Base-by-base conservation (phyloP, 805 yeast genomes). In the Kuraishia molischiana region DNA sequence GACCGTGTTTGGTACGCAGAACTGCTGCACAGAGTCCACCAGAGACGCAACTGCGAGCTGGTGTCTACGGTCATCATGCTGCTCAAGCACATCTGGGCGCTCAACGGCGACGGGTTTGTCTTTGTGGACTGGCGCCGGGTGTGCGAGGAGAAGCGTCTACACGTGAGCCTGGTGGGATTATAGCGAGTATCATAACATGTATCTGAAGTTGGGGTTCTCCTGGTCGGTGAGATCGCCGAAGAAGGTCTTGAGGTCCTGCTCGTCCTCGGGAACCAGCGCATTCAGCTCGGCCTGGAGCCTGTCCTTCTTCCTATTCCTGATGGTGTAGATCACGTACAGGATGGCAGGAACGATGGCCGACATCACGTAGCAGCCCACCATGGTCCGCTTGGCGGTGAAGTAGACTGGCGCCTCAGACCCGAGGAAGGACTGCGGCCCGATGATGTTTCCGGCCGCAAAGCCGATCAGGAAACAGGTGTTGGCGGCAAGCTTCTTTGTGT, bases 221-320 rank as follows among this genome's bases (percentile, higher is more conserved):
- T 54, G 58, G 47, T 72, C 78, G 3, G 79, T 74, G 51, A 70
- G 53, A 45, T 74, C 79, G 19, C 68, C 65, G 51, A 72, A 67
- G 49, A 63, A 65, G 42, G 50, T 44, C 26, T 22, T 22, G 26
- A 22, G 8, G 26, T 22, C 26, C 11, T 22, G 26, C 26, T 22
- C 26, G 32, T 47, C 46, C 2, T 40, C 45, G 9, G 44, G 52
- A 9, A 39, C 48, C 34, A 42, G 41, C 13, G 38, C 52, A 14
- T 28, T 28, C 14, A 14, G 6, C 13, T 28, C 17, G 5, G 38
- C 50, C 24, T 34, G 43, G 11, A 35, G 15, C 29, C 35, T 41
- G 33, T 64, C 70, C 42, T 67, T 59, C 29, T 50, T 51, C 36
- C 53, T 60, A 49, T 72, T 72, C 39, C 62, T 66, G 17, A 37